Base-by-base conservation (phyloP, 73 alveolate genomes). In the Tetrahymena malaccensis region DNA sequence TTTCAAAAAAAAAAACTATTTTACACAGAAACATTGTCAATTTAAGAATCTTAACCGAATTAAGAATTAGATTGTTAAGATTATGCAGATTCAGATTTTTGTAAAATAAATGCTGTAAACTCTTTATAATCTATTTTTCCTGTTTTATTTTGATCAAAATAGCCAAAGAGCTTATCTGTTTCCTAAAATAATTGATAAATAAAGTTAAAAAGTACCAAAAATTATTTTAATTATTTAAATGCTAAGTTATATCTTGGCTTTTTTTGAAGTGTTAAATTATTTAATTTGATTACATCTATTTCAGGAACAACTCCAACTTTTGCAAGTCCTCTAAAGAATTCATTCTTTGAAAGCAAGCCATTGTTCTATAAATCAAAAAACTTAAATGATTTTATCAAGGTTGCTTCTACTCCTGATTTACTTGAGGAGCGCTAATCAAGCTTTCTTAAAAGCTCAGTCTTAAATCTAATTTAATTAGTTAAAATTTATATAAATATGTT, bases 261-360 rank as follows among this genome's bases (percentile, higher is more conserved):
- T 35, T 2, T 6, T 35, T 56, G 27, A n/a, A 16, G 10, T 16
- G 27, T 9, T 55, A 6, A 16, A 5, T 55, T 4, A 55, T 55
- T 55, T 55, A n/a, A 55, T 4, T 55, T 5, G 4, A 33, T 70
- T 70, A 70, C 89, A 70, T 70, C 89, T n/a, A 70, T 70, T 31
- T 70, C 89, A 27, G 89, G 89, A 25, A 70, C 89, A 70, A 95
- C 97, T 34, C 97, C 97, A 50, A 94, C 85, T 95, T 95, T 95
- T 33, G 97, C 97, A 34, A 95, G 93, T 10, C 95, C 97, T 95
- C 94, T 95, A 89, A 95, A 34, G 83, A 95, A 95, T 38, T 95
- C 97, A 43, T 95, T 43, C 37, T 89, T 95, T 35, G 83, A 55
- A 19, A 95, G 95, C 34, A 34, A 50, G 89, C 97, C 97, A 43